Conservation (phyloP, 139 green algal species). For the Desmodesmus armatus region DNA sequence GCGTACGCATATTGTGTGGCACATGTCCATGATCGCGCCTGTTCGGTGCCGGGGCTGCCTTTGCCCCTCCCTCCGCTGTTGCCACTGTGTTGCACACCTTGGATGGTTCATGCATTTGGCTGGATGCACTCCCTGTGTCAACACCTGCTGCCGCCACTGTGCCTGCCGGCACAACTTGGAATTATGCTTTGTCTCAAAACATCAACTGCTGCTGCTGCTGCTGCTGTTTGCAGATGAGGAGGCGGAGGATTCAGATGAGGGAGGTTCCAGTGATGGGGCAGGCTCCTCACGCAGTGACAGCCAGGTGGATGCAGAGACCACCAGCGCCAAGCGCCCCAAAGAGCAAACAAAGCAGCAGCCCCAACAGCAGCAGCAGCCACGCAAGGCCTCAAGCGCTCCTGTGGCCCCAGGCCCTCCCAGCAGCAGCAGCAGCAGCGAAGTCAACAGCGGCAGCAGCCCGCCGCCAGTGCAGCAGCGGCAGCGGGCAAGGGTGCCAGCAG, state of each 20-base stretch:
- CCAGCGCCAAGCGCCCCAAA: constrained; percentile 4
- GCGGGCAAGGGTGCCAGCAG: not conserved
- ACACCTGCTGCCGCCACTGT: not conserved
- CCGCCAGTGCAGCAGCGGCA: not conserved
- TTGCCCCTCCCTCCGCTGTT: not conserved
- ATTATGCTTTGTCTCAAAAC: not conserved
- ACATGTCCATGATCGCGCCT: too few relatives aligned
- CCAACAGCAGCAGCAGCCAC: constrained; percentile 41
- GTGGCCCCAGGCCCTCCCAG: not conserved
- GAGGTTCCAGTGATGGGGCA: not conserved
- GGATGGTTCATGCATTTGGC: too few relatives aligned
- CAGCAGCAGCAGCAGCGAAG: constrained; percentile 17
- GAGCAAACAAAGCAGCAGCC: constrained; percentile 18
- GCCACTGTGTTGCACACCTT: not conserved
- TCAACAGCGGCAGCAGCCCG: constrained; percentile 5
- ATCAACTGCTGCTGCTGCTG: not conserved
- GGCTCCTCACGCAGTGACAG: constrained; percentile 1
- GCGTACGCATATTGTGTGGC: too few relatives aligned
- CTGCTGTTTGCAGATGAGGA: not conserved
- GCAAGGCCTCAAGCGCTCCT: constrained; percentile 24
- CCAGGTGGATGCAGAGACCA: not conserved
- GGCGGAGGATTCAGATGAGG: not conserved
- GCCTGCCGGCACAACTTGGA: too few relatives aligned
- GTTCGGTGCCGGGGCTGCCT: too few relatives aligned
- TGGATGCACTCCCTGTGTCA: too few relatives aligned